A percentile compares a stretch with the other conserved stretches of the same genome.
phyloP scores from a whole-genome alignment of 176 grass and related monocot species.

The Hyparrhenia diplandra region DNA sequence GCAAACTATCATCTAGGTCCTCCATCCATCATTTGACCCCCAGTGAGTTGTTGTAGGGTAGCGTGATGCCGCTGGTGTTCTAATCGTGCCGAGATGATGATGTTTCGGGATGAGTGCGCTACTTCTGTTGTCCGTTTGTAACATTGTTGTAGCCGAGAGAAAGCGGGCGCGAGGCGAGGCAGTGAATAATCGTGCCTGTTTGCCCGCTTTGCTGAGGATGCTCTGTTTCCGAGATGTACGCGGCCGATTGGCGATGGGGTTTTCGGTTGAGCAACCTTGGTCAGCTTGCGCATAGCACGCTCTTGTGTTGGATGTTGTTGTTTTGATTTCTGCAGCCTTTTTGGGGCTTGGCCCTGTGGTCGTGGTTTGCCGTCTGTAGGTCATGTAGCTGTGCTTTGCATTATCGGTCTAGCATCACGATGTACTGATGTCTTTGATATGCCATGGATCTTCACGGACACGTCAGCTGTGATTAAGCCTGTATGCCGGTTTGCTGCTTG shows the following conservation, averaged over 20 bases:
- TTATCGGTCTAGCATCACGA: not conserved
- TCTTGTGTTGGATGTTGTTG: not conserved
- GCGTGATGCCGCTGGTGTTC: conserved; percentile 51
- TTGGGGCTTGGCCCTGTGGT: not conserved
- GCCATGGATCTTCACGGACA: too few relatives aligned
- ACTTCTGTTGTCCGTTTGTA: conserved; percentile 43
- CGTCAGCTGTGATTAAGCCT: too few relatives aligned
- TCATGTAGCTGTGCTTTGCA: not conserved
- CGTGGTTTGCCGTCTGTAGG: not conserved
- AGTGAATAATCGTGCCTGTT: conserved; percentile 45
- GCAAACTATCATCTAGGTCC: conserved; percentile 11
- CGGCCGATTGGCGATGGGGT: conserved; percentile 3
- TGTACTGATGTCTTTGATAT: not conserved
- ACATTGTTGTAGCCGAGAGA: conserved; percentile 37
- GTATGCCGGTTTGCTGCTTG: too few relatives aligned
- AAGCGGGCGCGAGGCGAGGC: conserved; percentile 7
- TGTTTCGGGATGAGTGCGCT: conserved; percentile 26
- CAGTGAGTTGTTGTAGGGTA: conserved; percentile 46
- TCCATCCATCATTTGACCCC: conserved; percentile 34
- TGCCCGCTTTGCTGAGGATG: not conserved
- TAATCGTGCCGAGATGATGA: conserved; percentile 43
- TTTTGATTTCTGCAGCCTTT: not conserved
- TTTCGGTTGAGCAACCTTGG: not conserved
- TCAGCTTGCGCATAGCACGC: not conserved
- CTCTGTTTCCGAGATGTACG: not conserved